Evolutionary conservation across 2,329 filamentous ascomycete species (phyloP).

Genomic region (Nannizziopsis arthrosporioides): DNA sequence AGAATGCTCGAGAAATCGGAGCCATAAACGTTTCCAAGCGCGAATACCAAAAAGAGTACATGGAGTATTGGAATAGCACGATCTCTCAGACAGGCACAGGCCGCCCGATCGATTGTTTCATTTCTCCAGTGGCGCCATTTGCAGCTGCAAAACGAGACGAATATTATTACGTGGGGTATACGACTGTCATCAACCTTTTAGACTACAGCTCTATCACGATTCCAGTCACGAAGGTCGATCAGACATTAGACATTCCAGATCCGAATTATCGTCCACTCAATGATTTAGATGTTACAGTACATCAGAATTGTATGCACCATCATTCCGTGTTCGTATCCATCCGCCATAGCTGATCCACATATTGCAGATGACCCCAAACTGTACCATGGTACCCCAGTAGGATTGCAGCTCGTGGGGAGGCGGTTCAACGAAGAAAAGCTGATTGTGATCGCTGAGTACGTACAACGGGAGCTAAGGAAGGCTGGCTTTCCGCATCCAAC

Average conservation of each 20-base stretch:
- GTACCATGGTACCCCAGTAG: conserved; percentile 40
- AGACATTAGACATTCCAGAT: conserved; percentile 36
- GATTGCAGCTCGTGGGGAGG: conserved; percentile 39
- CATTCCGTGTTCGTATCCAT: background rate
- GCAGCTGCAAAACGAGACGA: conserved; percentile 32
- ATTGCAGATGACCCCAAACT: conserved; percentile 37
- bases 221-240: conserved; percentile 45
- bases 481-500: background rate
- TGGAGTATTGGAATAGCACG: conserved; percentile 55
- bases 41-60: conserved; percentile 40
- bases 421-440: conserved; percentile 43
- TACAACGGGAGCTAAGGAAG: conserved; percentile 18
- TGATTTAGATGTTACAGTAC: conserved; percentile 34
- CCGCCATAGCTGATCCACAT: background rate
- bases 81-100: conserved; percentile 34
- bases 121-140: conserved; percentile 34
- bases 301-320: conserved; percentile 37
- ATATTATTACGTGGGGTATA: conserved; percentile 40
- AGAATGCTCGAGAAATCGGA: conserved; percentile 28
- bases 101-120: conserved; percentile 43
- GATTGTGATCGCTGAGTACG: conserved; percentile 23
- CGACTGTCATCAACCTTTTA: conserved; percentile 41
- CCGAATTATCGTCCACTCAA: conserved; percentile 29
- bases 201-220: conserved; percentile 46
- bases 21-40: conserved; percentile 43